Evolutionary conservation across 257 asterid species (phyloP), one percentile per base, ranked within the genome.

Genomic region (Coffea eugenioides): DNA sequence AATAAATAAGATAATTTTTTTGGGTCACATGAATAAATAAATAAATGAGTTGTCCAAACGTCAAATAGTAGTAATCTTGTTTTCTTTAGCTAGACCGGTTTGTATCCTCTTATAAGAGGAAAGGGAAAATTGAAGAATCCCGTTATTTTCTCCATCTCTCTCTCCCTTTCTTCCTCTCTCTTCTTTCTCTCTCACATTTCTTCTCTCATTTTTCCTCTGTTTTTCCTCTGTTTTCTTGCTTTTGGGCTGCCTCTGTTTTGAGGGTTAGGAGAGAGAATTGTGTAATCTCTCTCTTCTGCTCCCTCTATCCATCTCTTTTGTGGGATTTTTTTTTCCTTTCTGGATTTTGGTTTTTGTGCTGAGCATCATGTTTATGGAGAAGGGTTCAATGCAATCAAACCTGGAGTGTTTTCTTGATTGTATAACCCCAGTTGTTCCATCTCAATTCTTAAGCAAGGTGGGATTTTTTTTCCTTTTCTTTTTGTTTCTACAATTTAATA

Each of bases 111-210:
- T 76, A 77, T 66, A 34, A 31, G 36, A 61, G 78, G 81, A 73
- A 76, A 70, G 73, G 69, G 67, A 80, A 76, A 76, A 20, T 70
- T 69, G 80, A 76, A 86, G 85, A 88, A 90, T 94, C 97, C 95
- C 97, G 90, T 90, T 85, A 82, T 87, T 90, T 83, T 84, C 92
- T 91, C 92, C 77, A 81, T 76, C 64, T 81, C 89, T 83, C 83
- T 87, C 86, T 80, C 80, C 76, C 74, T 67, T 57, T n/a, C 56
- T 75, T 69, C 69, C 80, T 84, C 83, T 74, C 85, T 79, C 56
- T 2, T 39, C 43, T 39, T 39, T 39, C 43, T 39, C 43, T 39
- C 43, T 39, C 43, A 39, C 31, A 41, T 80, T 79, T 65, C 39
- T 79, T 52, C 39, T 71, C 59, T 43, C 11, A 39, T 39, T 4